A percentile compares a stretch with the other conserved stretches of the same genome.
Conservation (phyloP, 176 grass and related monocot species). For the Aechmea fasciata region DNA sequence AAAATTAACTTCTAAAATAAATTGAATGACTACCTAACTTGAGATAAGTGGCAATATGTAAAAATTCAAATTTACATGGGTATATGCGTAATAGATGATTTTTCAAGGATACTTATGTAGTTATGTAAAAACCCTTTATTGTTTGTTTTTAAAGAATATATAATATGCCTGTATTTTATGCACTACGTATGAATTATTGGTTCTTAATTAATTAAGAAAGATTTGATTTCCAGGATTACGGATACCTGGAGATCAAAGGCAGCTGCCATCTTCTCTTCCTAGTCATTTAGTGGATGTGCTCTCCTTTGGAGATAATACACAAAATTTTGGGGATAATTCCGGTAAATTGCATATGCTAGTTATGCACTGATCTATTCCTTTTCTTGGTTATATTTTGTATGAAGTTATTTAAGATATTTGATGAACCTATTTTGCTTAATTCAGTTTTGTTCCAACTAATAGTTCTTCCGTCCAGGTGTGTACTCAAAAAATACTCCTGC, state of each 20-base stretch:
- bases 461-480: constrained; percentile 35
- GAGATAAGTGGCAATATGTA: too few species aligned
- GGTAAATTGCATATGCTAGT: constrained; percentile 18
- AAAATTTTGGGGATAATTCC: constrained; percentile 75
- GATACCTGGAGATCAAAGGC: constrained; percentile 61
- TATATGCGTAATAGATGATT: too few species aligned
- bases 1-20: too few species aligned
- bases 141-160: too few species aligned
- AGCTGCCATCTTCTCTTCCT: constrained; percentile 78
- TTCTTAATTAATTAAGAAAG: background rate
- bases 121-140: too few species aligned
- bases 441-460: constrained; percentile 4
- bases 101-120: too few species aligned
- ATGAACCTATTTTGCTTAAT: background rate
- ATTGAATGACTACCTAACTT: too few species aligned
- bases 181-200: background rate
- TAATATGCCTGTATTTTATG: too few species aligned
- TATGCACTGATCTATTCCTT: background rate
- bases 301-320: constrained; percentile 47
- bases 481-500: constrained; percentile 53
- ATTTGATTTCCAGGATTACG: constrained; percentile 42
- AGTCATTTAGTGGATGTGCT: constrained; percentile 84
- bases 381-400: constrained; percentile 7
- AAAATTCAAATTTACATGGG: too few species aligned
- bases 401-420: background rate